Conservation (phyloP, 106 monocot genomes). For the Amphibolis antarctica region DNA sequence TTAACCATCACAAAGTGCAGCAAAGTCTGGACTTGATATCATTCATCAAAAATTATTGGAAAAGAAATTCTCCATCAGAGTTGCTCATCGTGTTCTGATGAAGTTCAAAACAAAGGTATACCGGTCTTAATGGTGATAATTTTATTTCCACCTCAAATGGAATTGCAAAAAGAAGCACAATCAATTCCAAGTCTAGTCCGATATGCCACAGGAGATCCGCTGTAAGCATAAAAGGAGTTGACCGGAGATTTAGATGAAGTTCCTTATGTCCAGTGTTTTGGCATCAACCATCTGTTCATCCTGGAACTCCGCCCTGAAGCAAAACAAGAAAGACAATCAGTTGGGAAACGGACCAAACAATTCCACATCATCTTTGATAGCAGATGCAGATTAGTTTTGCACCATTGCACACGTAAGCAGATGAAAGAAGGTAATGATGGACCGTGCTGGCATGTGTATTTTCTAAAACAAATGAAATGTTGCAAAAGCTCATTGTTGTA, state of each 20-base stretch:
- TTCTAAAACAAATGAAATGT: no score
- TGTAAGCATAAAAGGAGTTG: neutral
- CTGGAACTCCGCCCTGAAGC: slow-evolving; percentile 72
- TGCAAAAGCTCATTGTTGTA: no score
- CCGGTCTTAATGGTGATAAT: neutral
- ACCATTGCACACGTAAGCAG: no score
- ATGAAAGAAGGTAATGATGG: no score
- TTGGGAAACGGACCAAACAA: neutral
- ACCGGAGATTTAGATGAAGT: slow-evolving; percentile 42
- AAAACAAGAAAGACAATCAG: neutral
- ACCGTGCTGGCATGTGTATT: no score
- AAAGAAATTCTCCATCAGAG: slow-evolving; percentile 1
- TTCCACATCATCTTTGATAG: no score
- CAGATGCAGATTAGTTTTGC: no score
- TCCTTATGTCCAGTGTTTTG: slow-evolving; percentile 63
- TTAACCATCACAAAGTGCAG: no score
- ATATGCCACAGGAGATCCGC: neutral
- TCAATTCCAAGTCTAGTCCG: neutral
- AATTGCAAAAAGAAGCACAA: neutral
- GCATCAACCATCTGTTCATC: slow-evolving; percentile 82
- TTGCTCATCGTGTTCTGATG: slow-evolving; percentile 2
- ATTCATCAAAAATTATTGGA: slow-evolving; percentile 1
- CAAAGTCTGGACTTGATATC: neutral
- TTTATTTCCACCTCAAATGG: neutral
- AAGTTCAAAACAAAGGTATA: neutral